phyloP scores from a whole-genome alignment of 2,329 filamentous ascomycete genomes.

The Cadophora luteo-olivacea region DNA sequence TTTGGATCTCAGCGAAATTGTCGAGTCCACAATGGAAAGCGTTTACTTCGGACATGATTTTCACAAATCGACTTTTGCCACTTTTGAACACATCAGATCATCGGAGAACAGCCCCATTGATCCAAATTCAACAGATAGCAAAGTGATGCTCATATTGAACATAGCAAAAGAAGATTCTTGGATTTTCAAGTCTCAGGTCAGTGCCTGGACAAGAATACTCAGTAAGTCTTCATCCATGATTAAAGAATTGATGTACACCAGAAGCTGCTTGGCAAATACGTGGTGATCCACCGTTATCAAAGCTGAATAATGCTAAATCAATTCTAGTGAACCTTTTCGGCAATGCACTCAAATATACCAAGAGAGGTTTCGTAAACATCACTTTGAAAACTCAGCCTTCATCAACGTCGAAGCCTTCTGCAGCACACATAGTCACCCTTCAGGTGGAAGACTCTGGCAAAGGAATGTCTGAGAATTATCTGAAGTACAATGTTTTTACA shows the following conservation, averaged over 20 bases:
- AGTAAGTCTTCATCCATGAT: constrained; percentile 36
- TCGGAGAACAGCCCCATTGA: neutral
- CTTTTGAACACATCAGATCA: neutral
- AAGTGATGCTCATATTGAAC: constrained; percentile 51
- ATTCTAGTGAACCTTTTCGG: constrained; percentile 60
- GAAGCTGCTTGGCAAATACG: too few relatives aligned
- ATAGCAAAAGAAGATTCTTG: constrained; percentile 51
- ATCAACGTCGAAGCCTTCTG: neutral
- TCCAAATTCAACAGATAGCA: constrained; percentile 39
- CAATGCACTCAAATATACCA: constrained; percentile 67
- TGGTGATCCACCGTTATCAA: too few relatives aligned
- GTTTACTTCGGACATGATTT: constrained; percentile 36
- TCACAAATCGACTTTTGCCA: constrained; percentile 6
- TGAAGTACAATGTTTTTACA: constrained; percentile 62
- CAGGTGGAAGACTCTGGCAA: constrained; percentile 65
- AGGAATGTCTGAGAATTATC: constrained; percentile 66
- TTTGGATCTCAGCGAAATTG: constrained; percentile 34
- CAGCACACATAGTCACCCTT: constrained; percentile 19
- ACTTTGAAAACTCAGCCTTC: constrained; percentile 39
- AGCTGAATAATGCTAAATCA: neutral
- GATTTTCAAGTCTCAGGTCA: constrained; percentile 59
- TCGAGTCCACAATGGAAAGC: constrained; percentile 38
- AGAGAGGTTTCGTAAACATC: constrained; percentile 55
- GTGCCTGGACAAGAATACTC: constrained; percentile 56
- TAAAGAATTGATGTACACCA: too few relatives aligned